A percentile compares a stretch with the other conserved stretches of the same genome.
Evolutionary conservation across 768 basidiomycete species (phyloP).

Genomic region (Guyanaporus albipodus): DNA sequence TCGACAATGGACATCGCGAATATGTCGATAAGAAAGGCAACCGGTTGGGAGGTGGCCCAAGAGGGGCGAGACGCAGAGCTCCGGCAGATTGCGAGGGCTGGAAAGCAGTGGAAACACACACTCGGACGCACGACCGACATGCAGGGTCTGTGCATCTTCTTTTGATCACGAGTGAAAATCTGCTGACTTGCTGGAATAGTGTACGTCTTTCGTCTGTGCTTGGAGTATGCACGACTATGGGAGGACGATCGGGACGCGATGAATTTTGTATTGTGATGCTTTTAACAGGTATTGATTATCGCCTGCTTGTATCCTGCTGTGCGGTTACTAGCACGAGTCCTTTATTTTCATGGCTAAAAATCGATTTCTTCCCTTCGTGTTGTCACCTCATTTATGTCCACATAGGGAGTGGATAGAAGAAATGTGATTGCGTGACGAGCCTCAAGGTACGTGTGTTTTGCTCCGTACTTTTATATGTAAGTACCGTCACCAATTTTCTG

Average conservation of each 20-base stretch:
- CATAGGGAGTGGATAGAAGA: no score
- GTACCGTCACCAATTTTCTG: no score
- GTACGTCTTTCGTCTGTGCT: slow-evolving; percentile 81
- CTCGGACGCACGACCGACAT: slow-evolving; percentile 83
- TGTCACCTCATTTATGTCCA: no score
- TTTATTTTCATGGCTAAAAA: no score
- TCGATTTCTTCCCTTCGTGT: no score
- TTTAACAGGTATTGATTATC: no score
- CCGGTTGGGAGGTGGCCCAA: slow-evolving; percentile 30
- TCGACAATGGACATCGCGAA: slow-evolving; percentile 54
- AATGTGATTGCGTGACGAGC: no score
- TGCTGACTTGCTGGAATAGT: slow-evolving; percentile 38
- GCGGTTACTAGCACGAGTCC: no score
- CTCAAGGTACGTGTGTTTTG: no score
- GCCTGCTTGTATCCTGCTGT: no score
- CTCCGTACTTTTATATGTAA: no score
- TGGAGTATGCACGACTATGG: slow-evolving; percentile 86
- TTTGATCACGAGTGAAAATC: background rate
- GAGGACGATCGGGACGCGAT: slow-evolving; percentile 81
- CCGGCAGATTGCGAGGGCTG: slow-evolving; percentile 81
- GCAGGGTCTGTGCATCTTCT: slow-evolving; percentile 62
- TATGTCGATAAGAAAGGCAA: slow-evolving; percentile 37
- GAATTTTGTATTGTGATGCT: slow-evolving; percentile 35
- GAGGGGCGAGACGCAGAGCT: slow-evolving; percentile 69
- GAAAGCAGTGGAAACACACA: slow-evolving; percentile 86